Conservation (phyloP, 2,329 filamentous ascomycete genomes). For the Graphiopsis chlorocephala region DNA sequence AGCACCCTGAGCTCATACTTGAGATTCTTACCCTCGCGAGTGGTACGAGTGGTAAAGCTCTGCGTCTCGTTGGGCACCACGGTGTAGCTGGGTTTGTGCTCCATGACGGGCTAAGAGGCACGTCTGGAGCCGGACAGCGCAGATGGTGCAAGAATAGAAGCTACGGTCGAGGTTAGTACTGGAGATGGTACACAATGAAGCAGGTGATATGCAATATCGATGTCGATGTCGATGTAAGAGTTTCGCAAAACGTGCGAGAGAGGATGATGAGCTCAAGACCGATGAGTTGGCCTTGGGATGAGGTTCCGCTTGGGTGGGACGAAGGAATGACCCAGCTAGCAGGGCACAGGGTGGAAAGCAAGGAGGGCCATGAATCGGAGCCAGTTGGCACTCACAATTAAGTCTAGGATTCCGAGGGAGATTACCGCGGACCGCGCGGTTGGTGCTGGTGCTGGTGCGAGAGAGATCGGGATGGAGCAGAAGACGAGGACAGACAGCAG, state of each 20-base stretch:
- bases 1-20: slow-evolving; percentile 82
- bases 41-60: slow-evolving; percentile 56
- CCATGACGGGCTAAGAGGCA: slow-evolving; percentile 15
- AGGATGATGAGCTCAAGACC: slow-evolving; percentile 5
- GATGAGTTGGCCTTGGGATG: slow-evolving; percentile 13
- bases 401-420: slow-evolving; percentile 12
- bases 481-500: not conserved
- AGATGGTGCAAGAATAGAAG: not conserved
- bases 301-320: slow-evolving; percentile 14
- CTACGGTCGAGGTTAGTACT: slow-evolving; percentile 3
- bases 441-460: not conserved
- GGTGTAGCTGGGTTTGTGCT: slow-evolving; percentile 21
- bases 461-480: not conserved
- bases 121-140: not conserved
- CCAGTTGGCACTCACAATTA: slow-evolving; percentile 11
- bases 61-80: slow-evolving; percentile 59
- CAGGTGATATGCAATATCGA: not conserved
- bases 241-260: not conserved
- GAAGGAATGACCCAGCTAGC: slow-evolving; percentile 12
- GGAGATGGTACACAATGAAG: not conserved
- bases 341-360: slow-evolving; percentile 10
- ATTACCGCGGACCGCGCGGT: slow-evolving; percentile 3
- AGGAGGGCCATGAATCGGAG: slow-evolving; percentile 9
- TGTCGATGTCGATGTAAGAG: slow-evolving; percentile 1
- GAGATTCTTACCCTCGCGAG: slow-evolving; percentile 71